Base-by-base conservation (phyloP, 2,329 filamentous ascomycete genomes). In the Canariomyces notabilis region DNA sequence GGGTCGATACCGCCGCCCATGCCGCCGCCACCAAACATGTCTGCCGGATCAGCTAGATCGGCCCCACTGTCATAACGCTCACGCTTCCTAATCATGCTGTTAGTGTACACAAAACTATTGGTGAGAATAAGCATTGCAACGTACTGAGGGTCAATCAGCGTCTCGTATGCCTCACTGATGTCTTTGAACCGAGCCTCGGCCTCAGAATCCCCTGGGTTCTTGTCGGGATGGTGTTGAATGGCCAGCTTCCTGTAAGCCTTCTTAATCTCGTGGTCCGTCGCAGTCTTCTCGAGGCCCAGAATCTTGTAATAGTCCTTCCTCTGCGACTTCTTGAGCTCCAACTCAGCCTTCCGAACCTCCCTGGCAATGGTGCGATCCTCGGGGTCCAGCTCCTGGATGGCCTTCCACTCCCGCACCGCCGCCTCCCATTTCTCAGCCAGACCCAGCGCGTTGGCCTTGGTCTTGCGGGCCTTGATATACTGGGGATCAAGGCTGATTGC, bases 301-400 rank as follows among this genome's bases (percentile, higher is more conserved):
- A 97, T 95, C 79, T 96, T 96, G 75, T 98, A 98, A 72, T 95
- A 97, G 63, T 98, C 93, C 70, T 98, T 98, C 52, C 93, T 79
- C 70, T 91, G 86, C 66, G 86, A 87, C 83, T 97, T 97, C 82
- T 98, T 98, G 53, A 97, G 73, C 70, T 98, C 93, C 20, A 96
- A 73, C 71, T 98, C 91, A 1, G 91, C 93, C 59, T 84, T 87
- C 47, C 87, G 84, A 36, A 97, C 81, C 60, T 98, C 93, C 67
- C 87, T 90, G 42, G 78, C 75, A 50, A 97, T 84, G 12, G 77
- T 81, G 34, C 83, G 80, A 65, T 98, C 93, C 52, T 83, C 77
- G 2, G 90, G 90, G 57, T 93, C 88, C 49, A 82, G 71, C 64
- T 97, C 91, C 41, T 85, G 79, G 49, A 97, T 81, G 2, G 79